Evolutionary conservation across 441 rosid species (phyloP).

Genomic region (Raphanus hybrid): DNA sequence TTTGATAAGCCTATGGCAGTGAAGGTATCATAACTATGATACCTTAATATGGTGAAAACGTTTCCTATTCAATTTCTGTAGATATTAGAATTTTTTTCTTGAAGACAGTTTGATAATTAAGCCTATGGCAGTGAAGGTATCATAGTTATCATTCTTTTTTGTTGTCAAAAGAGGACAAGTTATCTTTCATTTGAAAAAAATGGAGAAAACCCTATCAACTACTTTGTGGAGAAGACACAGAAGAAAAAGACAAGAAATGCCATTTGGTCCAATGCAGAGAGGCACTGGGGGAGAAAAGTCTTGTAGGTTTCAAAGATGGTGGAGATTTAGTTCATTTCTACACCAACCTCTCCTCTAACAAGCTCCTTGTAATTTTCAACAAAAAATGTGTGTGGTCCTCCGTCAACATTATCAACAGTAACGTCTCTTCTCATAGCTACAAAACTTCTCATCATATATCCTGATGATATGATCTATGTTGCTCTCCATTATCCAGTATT

Average conservation of each 20-base stretch:
- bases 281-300: constrained; percentile 36
- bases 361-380: constrained; percentile 36
- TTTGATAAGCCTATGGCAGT: background rate
- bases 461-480: constrained; percentile 9
- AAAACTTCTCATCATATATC: constrained; percentile 9
- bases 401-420: constrained; percentile 31
- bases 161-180: background rate
- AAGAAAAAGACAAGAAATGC: constrained; percentile 39
- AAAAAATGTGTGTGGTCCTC: constrained; percentile 33
- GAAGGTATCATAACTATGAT: background rate
- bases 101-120: no score
- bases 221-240: constrained; percentile 28
- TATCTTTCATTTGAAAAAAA: constrained; percentile 3
- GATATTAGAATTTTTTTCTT: constrained; percentile 12
- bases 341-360: constrained; percentile 46
- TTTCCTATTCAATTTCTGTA: background rate
- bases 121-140: no score
- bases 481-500: background rate
- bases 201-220: constrained; percentile 23
- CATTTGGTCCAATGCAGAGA: constrained; percentile 37
- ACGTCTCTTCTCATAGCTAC: constrained; percentile 26
- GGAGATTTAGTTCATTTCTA: constrained; percentile 40
- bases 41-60: constrained; percentile 5
- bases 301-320: constrained; percentile 45
- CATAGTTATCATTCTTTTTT: background rate